A percentile compares a stretch with the other conserved stretches of the same genome.
phyloP scores from a whole-genome alignment of 2,329 filamentous ascomycete species.

The Colletotrichum tofieldiae region DNA sequence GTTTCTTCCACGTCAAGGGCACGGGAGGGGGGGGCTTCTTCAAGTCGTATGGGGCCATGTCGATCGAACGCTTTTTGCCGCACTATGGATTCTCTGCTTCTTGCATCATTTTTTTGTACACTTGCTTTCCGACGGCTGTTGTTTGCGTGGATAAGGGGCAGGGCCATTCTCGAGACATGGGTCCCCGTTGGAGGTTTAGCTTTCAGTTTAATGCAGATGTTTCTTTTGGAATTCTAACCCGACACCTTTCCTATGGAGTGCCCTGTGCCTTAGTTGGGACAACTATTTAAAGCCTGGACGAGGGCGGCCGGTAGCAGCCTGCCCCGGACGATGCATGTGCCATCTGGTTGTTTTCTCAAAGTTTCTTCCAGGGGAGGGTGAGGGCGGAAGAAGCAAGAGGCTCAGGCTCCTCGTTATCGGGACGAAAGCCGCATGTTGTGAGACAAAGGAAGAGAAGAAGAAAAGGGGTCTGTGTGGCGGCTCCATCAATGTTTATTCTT shows the following conservation, averaged over 20 bases:
- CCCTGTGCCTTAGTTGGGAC: background rate
- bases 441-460: conserved; percentile 16
- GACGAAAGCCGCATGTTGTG: conserved; percentile 17
- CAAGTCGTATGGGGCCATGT: conserved; percentile 9
- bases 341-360: conserved; percentile 33
- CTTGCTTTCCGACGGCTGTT: background rate
- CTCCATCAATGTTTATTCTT: conserved; percentile 1
- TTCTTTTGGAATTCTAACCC: background rate
- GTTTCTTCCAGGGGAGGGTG: background rate
- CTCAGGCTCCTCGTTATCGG: conserved; percentile 28
- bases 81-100: background rate
- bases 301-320: background rate
- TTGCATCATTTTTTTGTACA: background rate
- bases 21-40: conserved; percentile 1
- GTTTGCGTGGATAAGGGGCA: background rate
- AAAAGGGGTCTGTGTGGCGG: background rate
- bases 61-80: conserved; percentile 3
- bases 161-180: background rate
- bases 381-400: background rate
- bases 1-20: background rate
- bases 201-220: conserved; percentile 19
- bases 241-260: background rate
- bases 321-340: conserved; percentile 32
- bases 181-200: conserved; percentile 1
- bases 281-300: conserved; percentile 24